phyloP scores from a whole-genome alignment of 2,329 filamentous ascomycete species.

The Ascosphaera apis region DNA sequence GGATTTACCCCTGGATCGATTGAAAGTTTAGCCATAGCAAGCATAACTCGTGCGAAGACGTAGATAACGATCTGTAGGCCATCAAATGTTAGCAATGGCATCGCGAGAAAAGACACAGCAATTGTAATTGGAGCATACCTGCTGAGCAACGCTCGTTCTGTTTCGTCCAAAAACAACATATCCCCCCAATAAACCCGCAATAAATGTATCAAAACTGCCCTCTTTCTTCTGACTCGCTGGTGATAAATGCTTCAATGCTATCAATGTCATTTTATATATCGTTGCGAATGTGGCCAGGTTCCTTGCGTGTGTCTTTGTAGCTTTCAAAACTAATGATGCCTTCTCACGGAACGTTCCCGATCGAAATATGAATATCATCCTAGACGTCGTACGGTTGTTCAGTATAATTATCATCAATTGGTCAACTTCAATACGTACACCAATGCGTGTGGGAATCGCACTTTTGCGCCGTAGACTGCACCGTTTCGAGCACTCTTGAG shows the following conservation, averaged over 20 bases:
- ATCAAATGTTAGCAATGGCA: not conserved
- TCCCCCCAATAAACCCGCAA: slow-evolving; percentile 70
- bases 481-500: slow-evolving; percentile 92
- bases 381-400: slow-evolving; percentile 13
- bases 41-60: slow-evolving; percentile 74
- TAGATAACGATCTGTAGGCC: slow-evolving; percentile 67
- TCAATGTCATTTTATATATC: slow-evolving; percentile 68
- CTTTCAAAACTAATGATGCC: slow-evolving; percentile 50
- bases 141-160: slow-evolving; percentile 67
- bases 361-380: slow-evolving; percentile 93
- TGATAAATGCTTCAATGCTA: slow-evolving; percentile 41
- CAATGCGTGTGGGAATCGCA: slow-evolving; percentile 91
- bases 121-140: slow-evolving; percentile 11
- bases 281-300: slow-evolving; percentile 83
- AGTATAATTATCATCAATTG: slow-evolving; percentile 6
- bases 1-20: slow-evolving; percentile 35
- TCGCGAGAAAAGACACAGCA: not conserved
- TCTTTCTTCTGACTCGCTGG: slow-evolving; percentile 26
- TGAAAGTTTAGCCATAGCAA: slow-evolving; percentile 63
- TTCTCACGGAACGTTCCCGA: slow-evolving; percentile 74
- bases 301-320: slow-evolving; percentile 70
- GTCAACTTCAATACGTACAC: slow-evolving; percentile 31
- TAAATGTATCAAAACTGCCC: slow-evolving; percentile 59
- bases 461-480: slow-evolving; percentile 87
- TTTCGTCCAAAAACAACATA: slow-evolving; percentile 77